Percentiles rank a stretch among this genome's conserved stretches.
phyloP scores from a whole-genome alignment of 805 yeast species.

The Zygosaccharomyces kombuchaensis region DNA sequence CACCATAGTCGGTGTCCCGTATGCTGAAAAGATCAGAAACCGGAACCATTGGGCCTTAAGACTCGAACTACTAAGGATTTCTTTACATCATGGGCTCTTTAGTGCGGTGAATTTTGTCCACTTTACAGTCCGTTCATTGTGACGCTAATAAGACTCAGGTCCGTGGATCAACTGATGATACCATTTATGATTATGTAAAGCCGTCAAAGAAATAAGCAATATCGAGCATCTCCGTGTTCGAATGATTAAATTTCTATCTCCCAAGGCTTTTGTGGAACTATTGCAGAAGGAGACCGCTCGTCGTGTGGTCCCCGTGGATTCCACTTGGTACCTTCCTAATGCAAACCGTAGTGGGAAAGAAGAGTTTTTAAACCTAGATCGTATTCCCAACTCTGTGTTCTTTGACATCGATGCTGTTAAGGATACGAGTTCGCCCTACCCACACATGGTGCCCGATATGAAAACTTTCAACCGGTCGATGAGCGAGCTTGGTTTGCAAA shows the following conservation, averaged over 20 bases:
- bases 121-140: conserved; percentile 2
- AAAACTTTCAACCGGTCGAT: conserved; percentile 51
- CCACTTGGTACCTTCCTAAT: conserved; percentile 92
- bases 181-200: neutral
- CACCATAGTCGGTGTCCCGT: conserved; percentile 20
- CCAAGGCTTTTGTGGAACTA: conserved; percentile 24
- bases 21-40: conserved; percentile 13
- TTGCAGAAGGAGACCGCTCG: conserved; percentile 21
- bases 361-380: conserved; percentile 50
- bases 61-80: neutral
- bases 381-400: conserved; percentile 64
- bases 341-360: conserved; percentile 52
- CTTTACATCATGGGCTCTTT: neutral
- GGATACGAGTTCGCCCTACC: conserved; percentile 58
- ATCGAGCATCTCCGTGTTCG: conserved; percentile 16
- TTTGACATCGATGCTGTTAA: conserved; percentile 74
- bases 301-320: conserved; percentile 63
- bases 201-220: neutral
- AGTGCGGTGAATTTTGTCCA: neutral
- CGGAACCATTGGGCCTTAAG: neutral
- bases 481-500: conserved; percentile 50
- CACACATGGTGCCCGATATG: conserved; percentile 83
- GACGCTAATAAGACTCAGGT: neutral
- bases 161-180: neutral
- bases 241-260: conserved; percentile 28